Percentiles rank a stretch among this genome's conserved stretches.
Conservation (phyloP, 306 rosid species). For the Dryas alaskensis region DNA sequence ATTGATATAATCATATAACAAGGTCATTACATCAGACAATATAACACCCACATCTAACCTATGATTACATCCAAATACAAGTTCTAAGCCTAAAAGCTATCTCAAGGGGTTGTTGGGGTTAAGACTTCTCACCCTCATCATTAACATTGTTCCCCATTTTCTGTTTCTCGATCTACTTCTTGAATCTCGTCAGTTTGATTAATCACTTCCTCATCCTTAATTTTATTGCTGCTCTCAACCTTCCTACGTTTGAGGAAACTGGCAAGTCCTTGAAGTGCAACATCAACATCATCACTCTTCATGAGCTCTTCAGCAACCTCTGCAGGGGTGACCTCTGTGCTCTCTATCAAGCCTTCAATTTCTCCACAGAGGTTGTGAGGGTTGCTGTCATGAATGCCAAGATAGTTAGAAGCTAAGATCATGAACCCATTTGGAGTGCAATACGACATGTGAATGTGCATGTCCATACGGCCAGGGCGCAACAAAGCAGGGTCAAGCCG, state of each 20-base stretch:
- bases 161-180: not conserved
- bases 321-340: conserved; percentile 43
- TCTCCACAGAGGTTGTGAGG: conserved; percentile 17
- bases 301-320: conserved; percentile 51
- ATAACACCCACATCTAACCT: no score
- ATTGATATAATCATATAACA: no score
- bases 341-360: conserved; percentile 37
- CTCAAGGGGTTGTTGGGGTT: no score
- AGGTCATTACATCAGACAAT: no score
- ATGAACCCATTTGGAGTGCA: conserved; percentile 34
- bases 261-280: conserved; percentile 26
- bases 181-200: not conserved
- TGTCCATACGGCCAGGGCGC: conserved; percentile 58
- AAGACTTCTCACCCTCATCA: not conserved
- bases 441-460: conserved; percentile 51
- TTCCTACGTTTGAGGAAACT: conserved; percentile 31
- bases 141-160: not conserved
- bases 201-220: not conserved
- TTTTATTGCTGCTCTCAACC: not conserved
- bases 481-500: conserved; percentile 50
- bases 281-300: conserved; percentile 44
- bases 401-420: conserved; percentile 40
- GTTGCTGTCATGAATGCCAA: conserved; percentile 25
- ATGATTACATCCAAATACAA: no score
- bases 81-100: no score